Conservation (phyloP, 2,329 filamentous ascomycete genomes). For the Epichloe bromicola region DNA sequence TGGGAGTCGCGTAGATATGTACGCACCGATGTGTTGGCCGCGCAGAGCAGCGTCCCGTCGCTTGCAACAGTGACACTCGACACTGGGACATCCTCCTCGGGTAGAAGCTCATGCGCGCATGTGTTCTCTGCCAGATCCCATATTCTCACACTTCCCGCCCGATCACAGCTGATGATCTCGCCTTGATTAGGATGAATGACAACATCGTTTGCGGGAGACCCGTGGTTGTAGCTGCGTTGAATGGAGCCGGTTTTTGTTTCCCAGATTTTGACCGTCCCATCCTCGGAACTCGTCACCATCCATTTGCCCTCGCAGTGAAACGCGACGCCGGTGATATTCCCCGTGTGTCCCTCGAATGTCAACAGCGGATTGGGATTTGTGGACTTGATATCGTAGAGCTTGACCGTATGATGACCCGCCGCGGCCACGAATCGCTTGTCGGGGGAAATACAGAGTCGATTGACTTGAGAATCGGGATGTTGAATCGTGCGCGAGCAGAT, state of each 20-base stretch:
- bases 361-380: slow-evolving; percentile 91
- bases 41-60: slow-evolving; percentile 84
- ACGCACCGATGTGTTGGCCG: slow-evolving; percentile 75
- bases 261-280: slow-evolving; percentile 95
- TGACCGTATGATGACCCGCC: slow-evolving; percentile 69
- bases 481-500: slow-evolving; percentile 98
- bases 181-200: slow-evolving; percentile 99
- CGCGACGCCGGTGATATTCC: slow-evolving; percentile 89
- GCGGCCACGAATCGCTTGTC: slow-evolving; percentile 94
- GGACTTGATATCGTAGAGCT: slow-evolving; percentile 97
- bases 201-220: slow-evolving; percentile 84
- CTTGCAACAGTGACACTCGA: slow-evolving; percentile 92
- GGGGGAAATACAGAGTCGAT: slow-evolving; percentile 93
- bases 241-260: slow-evolving; percentile 71
- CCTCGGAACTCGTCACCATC: slow-evolving; percentile 98
- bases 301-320: slow-evolving; percentile 99
- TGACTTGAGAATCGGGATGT: slow-evolving; percentile 95
- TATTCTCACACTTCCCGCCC: slow-evolving; percentile 80
- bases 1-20: too few species aligned
- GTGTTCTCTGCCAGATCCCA: slow-evolving; percentile 97
- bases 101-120: slow-evolving; percentile 90
- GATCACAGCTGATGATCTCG: slow-evolving; percentile 92
- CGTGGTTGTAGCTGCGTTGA: slow-evolving; percentile 87
- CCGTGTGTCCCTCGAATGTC: slow-evolving; percentile 90
- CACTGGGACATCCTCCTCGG: slow-evolving; percentile 87